Conservation (phyloP, 2,329 filamentous ascomycete genomes). For the Sporothrix phasma region DNA sequence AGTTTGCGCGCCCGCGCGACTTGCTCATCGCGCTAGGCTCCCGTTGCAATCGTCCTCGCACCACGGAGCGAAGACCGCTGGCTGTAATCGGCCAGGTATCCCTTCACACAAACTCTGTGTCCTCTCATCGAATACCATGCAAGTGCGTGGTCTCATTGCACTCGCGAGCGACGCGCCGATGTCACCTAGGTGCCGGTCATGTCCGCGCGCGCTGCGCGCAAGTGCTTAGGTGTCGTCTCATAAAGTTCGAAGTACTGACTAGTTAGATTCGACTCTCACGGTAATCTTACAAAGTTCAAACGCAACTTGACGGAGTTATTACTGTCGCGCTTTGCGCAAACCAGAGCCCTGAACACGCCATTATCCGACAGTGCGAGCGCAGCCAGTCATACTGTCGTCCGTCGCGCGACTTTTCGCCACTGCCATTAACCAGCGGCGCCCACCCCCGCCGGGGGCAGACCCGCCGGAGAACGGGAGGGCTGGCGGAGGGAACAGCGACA, state of each 20-base stretch:
- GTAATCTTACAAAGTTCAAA: no score
- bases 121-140: no score
- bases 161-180: no score
- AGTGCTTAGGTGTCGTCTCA: no score
- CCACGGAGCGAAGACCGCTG: no score
- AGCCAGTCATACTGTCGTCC: background rate
- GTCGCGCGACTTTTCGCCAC: background rate
- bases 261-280: no score
- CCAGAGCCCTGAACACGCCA: background rate
- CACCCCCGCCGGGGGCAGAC: background rate
- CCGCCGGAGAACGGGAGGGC: background rate
- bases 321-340: background rate
- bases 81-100: no score
- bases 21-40: background rate
- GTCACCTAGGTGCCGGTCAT: background rate
- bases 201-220: background rate
- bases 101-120: no score
- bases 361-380: background rate
- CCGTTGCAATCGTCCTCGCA: no score
- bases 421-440: background rate
- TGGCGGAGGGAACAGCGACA: no score
- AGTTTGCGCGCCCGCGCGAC: background rate
- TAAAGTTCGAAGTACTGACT: no score
- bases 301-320: background rate
- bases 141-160: no score